Conservation (phyloP, 1,139 yeast genomes). For the Hansenula lynferdii region DNA sequence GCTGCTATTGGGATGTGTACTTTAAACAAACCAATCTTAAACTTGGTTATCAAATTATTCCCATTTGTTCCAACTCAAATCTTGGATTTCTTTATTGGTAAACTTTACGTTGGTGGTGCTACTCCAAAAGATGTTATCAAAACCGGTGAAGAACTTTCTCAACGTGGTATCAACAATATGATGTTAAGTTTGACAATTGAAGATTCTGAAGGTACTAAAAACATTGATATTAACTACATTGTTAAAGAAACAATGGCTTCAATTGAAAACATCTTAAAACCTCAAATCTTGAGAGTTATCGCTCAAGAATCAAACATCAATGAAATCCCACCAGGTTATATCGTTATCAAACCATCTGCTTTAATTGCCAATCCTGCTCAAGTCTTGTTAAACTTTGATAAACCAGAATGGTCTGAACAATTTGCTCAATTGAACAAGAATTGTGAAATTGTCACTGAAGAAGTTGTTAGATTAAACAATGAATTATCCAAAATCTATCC, state of each 20-base stretch:
- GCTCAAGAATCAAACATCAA: conserved; percentile 47
- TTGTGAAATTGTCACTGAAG: conserved; percentile 53
- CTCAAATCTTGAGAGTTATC: conserved; percentile 56
- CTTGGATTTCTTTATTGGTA: conserved; percentile 70
- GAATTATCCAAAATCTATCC: conserved; percentile 51
- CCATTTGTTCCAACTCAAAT: conserved; percentile 72
- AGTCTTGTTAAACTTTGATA: conserved; percentile 59
- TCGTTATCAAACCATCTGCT: conserved; percentile 94
- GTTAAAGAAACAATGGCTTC: conserved; percentile 66
- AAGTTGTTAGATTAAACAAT: conserved; percentile 53
- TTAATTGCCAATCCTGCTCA: conserved; percentile 72
- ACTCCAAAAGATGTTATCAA: conserved; percentile 59
- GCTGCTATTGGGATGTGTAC: conserved; percentile 68
- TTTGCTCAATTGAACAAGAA: conserved; percentile 62
- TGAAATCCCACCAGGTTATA: conserved; percentile 70
- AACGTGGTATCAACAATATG: conserved; percentile 85
- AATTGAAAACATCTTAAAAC: conserved; percentile 64
- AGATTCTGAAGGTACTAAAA: conserved; percentile 73
- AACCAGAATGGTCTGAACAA: conserved; percentile 44
- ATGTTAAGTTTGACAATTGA: conserved; percentile 92
- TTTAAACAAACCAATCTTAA: conserved; percentile 53
- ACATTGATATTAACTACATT: conserved; percentile 59
- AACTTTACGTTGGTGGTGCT: conserved; percentile 91
- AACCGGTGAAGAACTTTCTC: conserved; percentile 63
- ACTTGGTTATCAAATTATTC: conserved; percentile 58